Base-by-base conservation (phyloP, 768 basidiomycete genomes). In the Lentinula sp. region DNA sequence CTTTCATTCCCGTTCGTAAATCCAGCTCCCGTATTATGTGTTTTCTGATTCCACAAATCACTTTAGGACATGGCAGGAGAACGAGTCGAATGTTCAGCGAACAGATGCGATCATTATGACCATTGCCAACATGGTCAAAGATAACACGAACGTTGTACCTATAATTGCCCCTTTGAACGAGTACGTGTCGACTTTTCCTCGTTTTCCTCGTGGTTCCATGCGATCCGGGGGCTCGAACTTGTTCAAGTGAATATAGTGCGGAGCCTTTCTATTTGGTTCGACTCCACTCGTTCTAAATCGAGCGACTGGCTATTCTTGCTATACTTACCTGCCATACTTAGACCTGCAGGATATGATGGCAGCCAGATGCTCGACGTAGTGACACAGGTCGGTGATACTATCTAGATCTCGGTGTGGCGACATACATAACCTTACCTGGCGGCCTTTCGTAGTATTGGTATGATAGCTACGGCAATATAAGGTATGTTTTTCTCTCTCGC, bases 81-180 rank as follows among this genome's bases (percentile, higher is more conserved):
- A 80, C 52, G 77, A 81, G 62, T 81, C 78, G 36, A 88, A 92
- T 66, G 79, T 93, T 50, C 75, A 80, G 50, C 86, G 90, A 39
- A 87, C 88, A 16, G 75, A 88, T 69, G 72, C 76, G 8, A 76
- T 93, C 64, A 86, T 93, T 70, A 79, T 84, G 70, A 43, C 55
- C 18, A 76, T 93, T 60, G 84, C 86, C 15, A 73, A 75, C 60
- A 82, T 83, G 76, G 91, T 84, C 68, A 84, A 81, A 2, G 81
- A 79, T 4, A 74, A 82, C 69, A 76, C 88, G 15, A 82, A 85
- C 63, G 81, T 84, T 12, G 90, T 91, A 0, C 72, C 88, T 1
- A 74, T 79, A 50, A 92, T 94, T 58, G 88, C 87, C 20, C 85
- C 90, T 1, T 67, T 94, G 66, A 94, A 93, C 66, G 92, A 93